Evolutionary conservation across 1,139 yeast species (phyloP), one percentile per base, ranked within the genome.

Genomic region (Taphrina flavorubra): DNA sequence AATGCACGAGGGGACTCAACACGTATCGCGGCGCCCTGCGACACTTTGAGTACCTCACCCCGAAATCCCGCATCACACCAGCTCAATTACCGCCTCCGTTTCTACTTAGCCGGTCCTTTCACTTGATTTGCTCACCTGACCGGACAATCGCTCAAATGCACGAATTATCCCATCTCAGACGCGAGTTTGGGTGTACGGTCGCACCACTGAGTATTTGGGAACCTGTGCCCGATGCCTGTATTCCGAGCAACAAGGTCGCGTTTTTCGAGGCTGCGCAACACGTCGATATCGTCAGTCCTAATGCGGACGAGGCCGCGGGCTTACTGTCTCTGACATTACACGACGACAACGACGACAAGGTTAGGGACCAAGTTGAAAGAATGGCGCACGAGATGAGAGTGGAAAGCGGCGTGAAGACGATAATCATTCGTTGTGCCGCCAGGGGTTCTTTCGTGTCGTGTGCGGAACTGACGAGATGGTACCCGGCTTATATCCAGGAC

Each of bases 1-100:
- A 81, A 68, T 91, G 97, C 4, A 88, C 97, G 0, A 79, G 96
- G 65, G 97, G 97, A 0, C 85, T 89, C 81, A 92, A 92, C 76
- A 81, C 81, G 60, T 92, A 92, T 75, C 87, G 85, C 1, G 86
- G 80, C 25, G 79, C 85, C 67, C 92, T 89, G 16, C 82, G 79
- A 73, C 72, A 77, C 4, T 87, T 87, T 76, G 80, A 79, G 72
- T 87, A 86, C 72, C 69, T 81, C 64, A 84, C 92, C 0, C 86
- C 87, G 1, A 90, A 89, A 77, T 82, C 81, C 70, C 81, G 92
- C 69, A 85, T 92, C 6, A 84, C 82, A 20, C 85, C 85, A 0
- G 78, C 78, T 0, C 97, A 92, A 77, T 77, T 90, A 16, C 72
- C 82, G 0, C 75, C 75, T 13, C 75, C 81, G 68, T 74, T 77